phyloP scores from a whole-genome alignment of 1,139 yeast genomes.

The Diutina ranongensis region DNA sequence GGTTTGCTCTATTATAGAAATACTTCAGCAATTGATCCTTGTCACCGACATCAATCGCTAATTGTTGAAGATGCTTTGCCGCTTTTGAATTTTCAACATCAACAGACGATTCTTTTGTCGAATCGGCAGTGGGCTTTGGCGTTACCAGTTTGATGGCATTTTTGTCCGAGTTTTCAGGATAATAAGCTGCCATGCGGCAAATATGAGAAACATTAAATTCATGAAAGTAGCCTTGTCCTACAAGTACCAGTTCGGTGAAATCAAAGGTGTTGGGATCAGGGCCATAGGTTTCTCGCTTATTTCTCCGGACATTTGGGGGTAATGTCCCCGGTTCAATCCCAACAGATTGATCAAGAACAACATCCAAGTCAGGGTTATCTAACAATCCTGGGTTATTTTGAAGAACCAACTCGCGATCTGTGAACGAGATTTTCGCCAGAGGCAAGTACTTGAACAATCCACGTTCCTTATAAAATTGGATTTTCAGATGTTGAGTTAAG shows the following conservation, averaged over 20 bases:
- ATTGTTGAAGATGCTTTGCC: conserved; percentile 26
- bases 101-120: background rate
- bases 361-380: conserved; percentile 1
- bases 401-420: conserved; percentile 10
- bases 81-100: conserved; percentile 12
- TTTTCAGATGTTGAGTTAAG: conserved; percentile 20
- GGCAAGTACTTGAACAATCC: conserved; percentile 10
- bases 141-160: background rate
- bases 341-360: background rate
- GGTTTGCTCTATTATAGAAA: conserved; percentile 27
- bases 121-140: background rate
- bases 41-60: conserved; percentile 7
- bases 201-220: conserved; percentile 31
- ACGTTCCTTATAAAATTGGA: conserved; percentile 23
- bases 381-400: background rate
- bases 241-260: conserved; percentile 28
- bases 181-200: conserved; percentile 35
- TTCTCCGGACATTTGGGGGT: too few relatives aligned
- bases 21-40: conserved; percentile 17
- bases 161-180: conserved; percentile 9
- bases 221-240: conserved; percentile 36
- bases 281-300: conserved; percentile 17
- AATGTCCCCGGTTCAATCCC: background rate
- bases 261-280: conserved; percentile 32
- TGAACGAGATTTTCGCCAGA: conserved; percentile 9